phyloP scores from a whole-genome alignment of 371 early-diverging fungal species.

The Mortierella sp. region DNA sequence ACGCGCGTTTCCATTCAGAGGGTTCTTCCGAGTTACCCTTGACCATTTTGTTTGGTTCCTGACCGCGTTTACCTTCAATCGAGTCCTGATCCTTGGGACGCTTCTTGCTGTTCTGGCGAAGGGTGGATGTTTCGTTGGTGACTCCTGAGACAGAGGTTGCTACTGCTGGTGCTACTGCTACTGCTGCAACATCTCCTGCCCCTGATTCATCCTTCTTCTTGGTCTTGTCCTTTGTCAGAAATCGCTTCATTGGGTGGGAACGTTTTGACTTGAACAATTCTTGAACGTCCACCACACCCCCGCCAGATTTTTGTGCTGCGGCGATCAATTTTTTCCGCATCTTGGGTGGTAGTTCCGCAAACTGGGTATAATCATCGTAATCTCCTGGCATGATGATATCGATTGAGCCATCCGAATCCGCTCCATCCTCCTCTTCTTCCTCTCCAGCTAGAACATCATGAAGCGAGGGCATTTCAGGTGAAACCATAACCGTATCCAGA shows the following conservation, averaged over 20 bases:
- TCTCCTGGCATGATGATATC: conserved; percentile 40
- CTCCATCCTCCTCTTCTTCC: neutral
- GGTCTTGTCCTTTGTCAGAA: conserved; percentile 2
- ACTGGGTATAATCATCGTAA: conserved; percentile 47
- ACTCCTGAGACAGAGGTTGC: neutral
- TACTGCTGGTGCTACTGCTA: neutral
- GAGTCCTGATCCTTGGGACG: conserved; percentile 18
- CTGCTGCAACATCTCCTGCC: too few species aligned
- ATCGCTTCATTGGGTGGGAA: too few species aligned
- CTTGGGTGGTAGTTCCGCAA: conserved; percentile 46
- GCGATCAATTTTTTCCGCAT: conserved; percentile 42
- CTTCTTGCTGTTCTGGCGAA: conserved; percentile 23
- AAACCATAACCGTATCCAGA: conserved; percentile 28
- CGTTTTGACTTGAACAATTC: too few species aligned
- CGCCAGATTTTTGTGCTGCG: conserved; percentile 3
- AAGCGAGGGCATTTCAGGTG: conserved; percentile 14
- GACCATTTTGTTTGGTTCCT: conserved; percentile 34
- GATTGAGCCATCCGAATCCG: conserved; percentile 36
- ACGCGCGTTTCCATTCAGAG: conserved; percentile 33
- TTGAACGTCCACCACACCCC: too few species aligned
- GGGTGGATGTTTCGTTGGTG: neutral
- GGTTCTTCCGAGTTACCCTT: conserved; percentile 29
- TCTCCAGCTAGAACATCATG: neutral
- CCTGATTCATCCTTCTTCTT: neutral
- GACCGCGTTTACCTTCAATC: neutral